Conservation (phyloP, 768 basidiomycete genomes). For the Kwoniella sp. region DNA sequence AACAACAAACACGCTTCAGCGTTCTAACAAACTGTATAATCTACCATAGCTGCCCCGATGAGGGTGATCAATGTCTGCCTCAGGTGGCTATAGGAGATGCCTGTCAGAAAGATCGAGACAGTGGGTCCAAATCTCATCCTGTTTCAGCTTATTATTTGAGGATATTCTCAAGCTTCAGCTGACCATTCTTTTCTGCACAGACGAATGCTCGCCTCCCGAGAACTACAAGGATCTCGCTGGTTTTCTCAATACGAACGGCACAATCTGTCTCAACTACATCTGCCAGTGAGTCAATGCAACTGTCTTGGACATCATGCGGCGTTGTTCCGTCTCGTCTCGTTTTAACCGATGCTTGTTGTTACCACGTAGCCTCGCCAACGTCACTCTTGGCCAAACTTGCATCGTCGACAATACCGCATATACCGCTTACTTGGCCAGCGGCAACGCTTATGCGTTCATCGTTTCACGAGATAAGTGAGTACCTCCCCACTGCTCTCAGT, state of each 20-base stretch:
- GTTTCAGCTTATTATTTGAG: too few relatives aligned
- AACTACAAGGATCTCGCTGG: conserved; percentile 63
- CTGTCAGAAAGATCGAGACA: conserved; percentile 86
- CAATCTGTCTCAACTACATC: conserved; percentile 76
- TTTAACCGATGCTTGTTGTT: too few relatives aligned
- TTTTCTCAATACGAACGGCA: conserved; percentile 75
- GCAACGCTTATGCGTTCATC: conserved; percentile 71
- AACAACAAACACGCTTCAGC: too few relatives aligned
- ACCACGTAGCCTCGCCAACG: conserved; percentile 76
- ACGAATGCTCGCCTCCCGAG: conserved; percentile 73
- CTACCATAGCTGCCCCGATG: conserved; percentile 79
- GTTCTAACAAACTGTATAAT: too few relatives aligned
- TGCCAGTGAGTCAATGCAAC: conserved; percentile 70
- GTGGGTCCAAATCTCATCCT: too few relatives aligned
- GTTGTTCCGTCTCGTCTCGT: too few relatives aligned
- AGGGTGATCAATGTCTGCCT: conserved; percentile 69
- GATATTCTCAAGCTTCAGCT: too few relatives aligned
- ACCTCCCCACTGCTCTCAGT: conserved; percentile 26
- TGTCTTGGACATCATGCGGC: too few relatives aligned
- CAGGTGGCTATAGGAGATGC: conserved; percentile 66
- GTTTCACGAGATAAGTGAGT: conserved; percentile 70
- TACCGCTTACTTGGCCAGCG: conserved; percentile 65
- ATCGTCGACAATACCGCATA: conserved; percentile 78
- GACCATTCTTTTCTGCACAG: too few relatives aligned
- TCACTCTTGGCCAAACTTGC: conserved; percentile 67